Evolutionary conservation across 169 alveolate genomes (phyloP).

Genomic region (Plasmodium yoelii): DNA sequence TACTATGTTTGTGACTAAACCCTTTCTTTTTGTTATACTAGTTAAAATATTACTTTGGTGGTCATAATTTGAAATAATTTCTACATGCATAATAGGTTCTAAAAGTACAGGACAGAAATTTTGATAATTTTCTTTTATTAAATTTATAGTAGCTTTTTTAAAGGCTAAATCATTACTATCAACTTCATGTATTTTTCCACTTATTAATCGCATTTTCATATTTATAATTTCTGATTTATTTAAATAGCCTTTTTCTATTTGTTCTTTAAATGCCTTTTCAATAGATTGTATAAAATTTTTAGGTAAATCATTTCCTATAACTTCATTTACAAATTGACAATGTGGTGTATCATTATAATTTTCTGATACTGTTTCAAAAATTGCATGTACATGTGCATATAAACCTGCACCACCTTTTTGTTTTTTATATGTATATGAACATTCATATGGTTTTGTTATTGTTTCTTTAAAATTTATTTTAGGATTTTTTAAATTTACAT

Average conservation of each 20-base stretch:
- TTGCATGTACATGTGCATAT: slow-evolving; percentile 94
- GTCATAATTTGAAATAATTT: slow-evolving; percentile 92
- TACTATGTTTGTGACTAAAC: slow-evolving; percentile 90
- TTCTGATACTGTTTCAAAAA: slow-evolving; percentile 91
- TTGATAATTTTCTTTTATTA: slow-evolving; percentile 80
- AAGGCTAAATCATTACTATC: slow-evolving; percentile 96
- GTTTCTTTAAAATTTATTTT: slow-evolving; percentile 95
- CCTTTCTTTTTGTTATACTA: slow-evolving; percentile 92
- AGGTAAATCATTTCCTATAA: slow-evolving; percentile 93
- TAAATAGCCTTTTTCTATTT: slow-evolving; percentile 91
- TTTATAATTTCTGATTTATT: slow-evolving; percentile 95
- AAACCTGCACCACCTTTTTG: slow-evolving; percentile 99
- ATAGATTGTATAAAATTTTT: slow-evolving; percentile 94
- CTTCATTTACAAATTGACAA: slow-evolving; percentile 81
- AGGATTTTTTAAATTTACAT: slow-evolving; percentile 92
- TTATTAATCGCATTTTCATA: slow-evolving; percentile 90
- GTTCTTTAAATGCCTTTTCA: slow-evolving; percentile 95
- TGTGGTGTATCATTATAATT: slow-evolving; percentile 80
- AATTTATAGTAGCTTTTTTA: slow-evolving; percentile 91
- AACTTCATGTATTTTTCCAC: slow-evolving; percentile 94
- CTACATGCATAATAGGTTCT: slow-evolving; percentile 96
- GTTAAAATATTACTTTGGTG: slow-evolving; percentile 89
- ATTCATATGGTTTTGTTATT: slow-evolving; percentile 86
- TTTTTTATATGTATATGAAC: slow-evolving; percentile 94
- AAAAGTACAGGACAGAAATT: slow-evolving; percentile 90